These are phyloP conservation scores for Tylopilus cervinicoccineus DNA, from an alignment of 768 basidiomycete species.

Conservation along the genomic window DNA sequence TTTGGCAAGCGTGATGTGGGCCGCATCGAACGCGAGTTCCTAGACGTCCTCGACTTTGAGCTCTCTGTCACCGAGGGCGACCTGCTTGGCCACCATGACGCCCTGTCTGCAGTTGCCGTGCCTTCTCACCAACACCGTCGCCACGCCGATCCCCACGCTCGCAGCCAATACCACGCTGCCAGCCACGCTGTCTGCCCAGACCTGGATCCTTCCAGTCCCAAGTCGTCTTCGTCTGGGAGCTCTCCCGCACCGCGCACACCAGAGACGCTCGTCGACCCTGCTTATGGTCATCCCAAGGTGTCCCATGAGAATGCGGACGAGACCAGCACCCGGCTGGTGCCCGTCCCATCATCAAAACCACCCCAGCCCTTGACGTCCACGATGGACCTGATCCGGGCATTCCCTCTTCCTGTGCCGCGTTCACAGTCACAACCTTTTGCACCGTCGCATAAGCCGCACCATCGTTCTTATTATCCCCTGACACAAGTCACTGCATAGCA, in stretches of 20 bases:
- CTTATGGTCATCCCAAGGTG: slow-evolving; percentile 22
- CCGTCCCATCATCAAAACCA: slow-evolving; percentile 20
- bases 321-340: slow-evolving; percentile 25
- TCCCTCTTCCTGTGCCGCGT: slow-evolving; percentile 42
- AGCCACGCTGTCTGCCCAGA: slow-evolving; percentile 35
- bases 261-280: slow-evolving; percentile 20
- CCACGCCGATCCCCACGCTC: slow-evolving; percentile 21
- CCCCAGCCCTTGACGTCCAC: slow-evolving; percentile 28
- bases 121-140: slow-evolving; percentile 26
- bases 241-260: slow-evolving; percentile 33
- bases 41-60: slow-evolving; percentile 76
- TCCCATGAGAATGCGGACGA: slow-evolving; percentile 27
- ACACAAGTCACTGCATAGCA: slow-evolving; percentile 24
- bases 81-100: slow-evolving; percentile 45
- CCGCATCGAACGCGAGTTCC: slow-evolving; percentile 78
- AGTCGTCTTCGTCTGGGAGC: slow-evolving; percentile 35
- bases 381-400: slow-evolving; percentile 44
- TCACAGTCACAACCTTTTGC: slow-evolving; percentile 21
- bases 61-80: slow-evolving; percentile 62
- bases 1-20: slow-evolving; percentile 80
- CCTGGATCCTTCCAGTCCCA: slow-evolving; percentile 40
- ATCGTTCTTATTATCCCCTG: slow-evolving; percentile 17
- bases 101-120: slow-evolving; percentile 29
- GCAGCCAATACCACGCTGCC: slow-evolving; percentile 15
- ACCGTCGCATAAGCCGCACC: slow-evolving; percentile 25